A percentile compares a stretch with the other conserved stretches of the same genome.
phyloP scores from a whole-genome alignment of 768 basidiomycete genomes.

The Tricholoma bakamatsutake region DNA sequence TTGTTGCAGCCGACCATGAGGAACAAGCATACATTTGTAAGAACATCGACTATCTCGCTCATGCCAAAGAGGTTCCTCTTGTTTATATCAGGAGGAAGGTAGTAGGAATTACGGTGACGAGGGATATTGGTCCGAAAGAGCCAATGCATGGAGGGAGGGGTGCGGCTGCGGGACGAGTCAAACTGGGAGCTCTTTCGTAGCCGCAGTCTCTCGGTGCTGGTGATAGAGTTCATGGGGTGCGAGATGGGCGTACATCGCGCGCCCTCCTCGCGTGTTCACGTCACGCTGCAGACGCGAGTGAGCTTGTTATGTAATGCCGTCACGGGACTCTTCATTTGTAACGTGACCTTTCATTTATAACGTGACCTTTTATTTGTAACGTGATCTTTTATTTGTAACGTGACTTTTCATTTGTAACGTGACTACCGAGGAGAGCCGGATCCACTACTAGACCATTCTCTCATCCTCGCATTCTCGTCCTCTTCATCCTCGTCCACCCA shows the following conservation, averaged over 20 bases:
- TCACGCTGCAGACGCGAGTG: slow-evolving; percentile 10
- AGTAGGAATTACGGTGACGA: slow-evolving; percentile 53
- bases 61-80: slow-evolving; percentile 76
- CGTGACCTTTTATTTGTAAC: too few relatives aligned
- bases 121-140: slow-evolving; percentile 72
- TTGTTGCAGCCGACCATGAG: neutral
- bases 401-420: too few relatives aligned
- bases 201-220: slow-evolving; percentile 13
- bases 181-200: slow-evolving; percentile 21
- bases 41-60: slow-evolving; percentile 70
- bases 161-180: slow-evolving; percentile 16
- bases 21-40: slow-evolving; percentile 55
- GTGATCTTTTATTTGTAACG: too few relatives aligned
- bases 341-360: too few relatives aligned
- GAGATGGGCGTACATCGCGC: slow-evolving; percentile 16
- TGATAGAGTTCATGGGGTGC: slow-evolving; percentile 15
- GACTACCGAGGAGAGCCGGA: too few relatives aligned
- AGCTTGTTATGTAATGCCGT: too few relatives aligned
- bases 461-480: neutral
- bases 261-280: slow-evolving; percentile 7
- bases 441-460: neutral
- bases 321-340: too few relatives aligned
- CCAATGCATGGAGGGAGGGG: slow-evolving; percentile 53
- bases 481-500: slow-evolving; percentile 3
- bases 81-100: slow-evolving; percentile 52